Evolutionary conservation across 106 monocot species (phyloP).

Genomic region (Dendrobium chrysotoxum): DNA sequence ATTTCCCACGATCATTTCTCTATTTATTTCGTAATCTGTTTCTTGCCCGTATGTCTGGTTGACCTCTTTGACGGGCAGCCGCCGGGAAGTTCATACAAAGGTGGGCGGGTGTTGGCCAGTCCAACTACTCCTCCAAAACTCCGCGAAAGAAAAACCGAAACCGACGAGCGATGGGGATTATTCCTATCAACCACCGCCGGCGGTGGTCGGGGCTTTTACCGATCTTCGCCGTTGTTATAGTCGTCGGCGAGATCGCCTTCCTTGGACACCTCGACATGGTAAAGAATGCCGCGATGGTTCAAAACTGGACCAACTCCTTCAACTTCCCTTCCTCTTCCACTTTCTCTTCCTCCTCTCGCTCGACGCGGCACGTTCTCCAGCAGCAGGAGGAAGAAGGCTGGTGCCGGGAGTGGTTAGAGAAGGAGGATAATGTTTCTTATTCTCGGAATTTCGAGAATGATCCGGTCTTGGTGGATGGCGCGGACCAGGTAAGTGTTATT

Average conservation of each 20-base stretch:
- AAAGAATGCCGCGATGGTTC: conserved; percentile 25
- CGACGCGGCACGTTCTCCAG: not conserved
- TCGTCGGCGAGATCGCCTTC: conserved; percentile 70
- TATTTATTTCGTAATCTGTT: too few relatives aligned
- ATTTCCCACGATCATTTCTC: too few relatives aligned
- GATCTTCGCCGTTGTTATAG: conserved; percentile 42
- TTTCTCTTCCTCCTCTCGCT: not conserved
- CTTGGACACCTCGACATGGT: conserved; percentile 71
- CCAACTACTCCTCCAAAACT: not conserved
- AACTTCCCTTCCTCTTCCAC: conserved; percentile 16
- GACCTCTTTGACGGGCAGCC: not conserved
- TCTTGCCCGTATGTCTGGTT: too few relatives aligned
- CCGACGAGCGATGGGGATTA: not conserved
- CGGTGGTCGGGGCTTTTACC: conserved; percentile 44
- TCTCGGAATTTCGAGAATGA: conserved; percentile 65
- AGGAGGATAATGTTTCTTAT: conserved; percentile 53
- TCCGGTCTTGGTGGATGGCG: conserved; percentile 53
- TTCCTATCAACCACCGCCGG: conserved; percentile 12
- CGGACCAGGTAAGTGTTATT: conserved; percentile 20
- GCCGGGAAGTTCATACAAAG: not conserved
- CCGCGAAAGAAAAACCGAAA: not conserved
- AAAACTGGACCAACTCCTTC: conserved; percentile 63
- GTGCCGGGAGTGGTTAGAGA: conserved; percentile 72
- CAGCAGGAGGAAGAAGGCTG: not conserved
- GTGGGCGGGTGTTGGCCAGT: not conserved